Base-by-base conservation (phyloP, 2,329 filamentous ascomycete genomes). In the Macrophomina pseudophaseolina region DNA sequence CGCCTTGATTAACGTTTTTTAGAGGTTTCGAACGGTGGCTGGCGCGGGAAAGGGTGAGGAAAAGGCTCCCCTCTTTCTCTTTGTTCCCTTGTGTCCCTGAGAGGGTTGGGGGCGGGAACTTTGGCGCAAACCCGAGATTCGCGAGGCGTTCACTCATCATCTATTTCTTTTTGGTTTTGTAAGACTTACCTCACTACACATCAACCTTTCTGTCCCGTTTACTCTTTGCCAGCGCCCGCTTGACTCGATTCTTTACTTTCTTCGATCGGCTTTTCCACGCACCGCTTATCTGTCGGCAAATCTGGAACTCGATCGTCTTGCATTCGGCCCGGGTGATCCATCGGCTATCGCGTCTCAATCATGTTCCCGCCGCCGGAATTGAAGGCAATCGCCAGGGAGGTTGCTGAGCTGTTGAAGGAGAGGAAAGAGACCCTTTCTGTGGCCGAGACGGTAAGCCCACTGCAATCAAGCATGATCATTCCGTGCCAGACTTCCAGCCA, bases 381-480 rank as follows among this genome's bases (percentile, higher is more conserved):
- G 60, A 78, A 75, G 14, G 72, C 76, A 5, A 76, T 86, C 38
- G 78, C 83, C 11, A 70, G 75, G 38, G 83, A 87, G 76, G 81
- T 89, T 32, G 81, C 83, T 3, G 72, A 75, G 2, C 80, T 88
- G 46, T 81, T 90, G 46, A 85, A 84, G 70, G 79, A 84, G 51
- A 82, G 82, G 65, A 81, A 83, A 68, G 84, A 88, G 72, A 88
- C 83, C 40, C 80, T 90, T 69, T 85, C 83, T 67, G 84, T 90
- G 44, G 87, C 86, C 64, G 88, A 90, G 75, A 90, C 87, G 23
- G 84, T 85, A 78, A 58, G 74, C 71, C 32, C 32, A 14, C 63
- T 14, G 16, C 38, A 46, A 32, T 63, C 33, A 7, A 2, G 12
- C n/a, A n/a, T 5, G 44, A 48, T 11, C 7, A 48, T 16, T 48